These are phyloP conservation scores for Austroboletus novae-zelandiae DNA, from an alignment of 1,284 basidiomycete genomes.

Conservation along the genomic window DNA sequence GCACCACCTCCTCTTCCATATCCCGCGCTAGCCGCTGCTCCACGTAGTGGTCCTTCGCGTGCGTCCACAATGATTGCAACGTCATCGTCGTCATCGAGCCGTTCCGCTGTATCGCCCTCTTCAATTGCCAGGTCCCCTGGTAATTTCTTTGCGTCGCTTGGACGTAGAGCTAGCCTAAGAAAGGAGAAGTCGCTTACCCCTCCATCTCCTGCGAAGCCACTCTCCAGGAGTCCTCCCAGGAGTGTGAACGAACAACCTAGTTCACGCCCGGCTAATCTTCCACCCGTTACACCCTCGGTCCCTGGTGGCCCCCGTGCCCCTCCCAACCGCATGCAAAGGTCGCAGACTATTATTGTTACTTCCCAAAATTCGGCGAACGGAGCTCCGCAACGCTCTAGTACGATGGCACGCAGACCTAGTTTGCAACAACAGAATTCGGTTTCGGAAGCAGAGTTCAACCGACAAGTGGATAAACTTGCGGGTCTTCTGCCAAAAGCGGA, in stretches of 20 bases:
- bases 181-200: slow-evolving; percentile 34
- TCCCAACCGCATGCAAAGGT: slow-evolving; percentile 58
- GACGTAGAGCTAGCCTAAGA: slow-evolving; percentile 63
- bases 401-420: slow-evolving; percentile 44
- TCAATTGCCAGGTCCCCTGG: slow-evolving; percentile 42
- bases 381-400: slow-evolving; percentile 40
- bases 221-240: slow-evolving; percentile 44
- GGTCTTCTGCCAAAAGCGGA: slow-evolving; percentile 79
- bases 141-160: slow-evolving; percentile 73
- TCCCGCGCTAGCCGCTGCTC: slow-evolving; percentile 49
- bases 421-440: slow-evolving; percentile 4
- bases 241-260: slow-evolving; percentile 28
- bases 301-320: slow-evolving; percentile 76
- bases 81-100: slow-evolving; percentile 34
- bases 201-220: slow-evolving; percentile 36
- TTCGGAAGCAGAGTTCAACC: slow-evolving; percentile 47
- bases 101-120: slow-evolving; percentile 30
- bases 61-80: slow-evolving; percentile 32
- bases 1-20: slow-evolving; percentile 75
- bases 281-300: slow-evolving; percentile 46
- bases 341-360: slow-evolving; percentile 60
- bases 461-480: slow-evolving; percentile 69
- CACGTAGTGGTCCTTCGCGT: slow-evolving; percentile 28
- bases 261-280: slow-evolving; percentile 39
- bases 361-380: slow-evolving; percentile 37